Percentiles rank a stretch among this genome's conserved stretches.
Conservation (phyloP, 1,284 basidiomycete genomes). For the Ganoderma sp. region DNA sequence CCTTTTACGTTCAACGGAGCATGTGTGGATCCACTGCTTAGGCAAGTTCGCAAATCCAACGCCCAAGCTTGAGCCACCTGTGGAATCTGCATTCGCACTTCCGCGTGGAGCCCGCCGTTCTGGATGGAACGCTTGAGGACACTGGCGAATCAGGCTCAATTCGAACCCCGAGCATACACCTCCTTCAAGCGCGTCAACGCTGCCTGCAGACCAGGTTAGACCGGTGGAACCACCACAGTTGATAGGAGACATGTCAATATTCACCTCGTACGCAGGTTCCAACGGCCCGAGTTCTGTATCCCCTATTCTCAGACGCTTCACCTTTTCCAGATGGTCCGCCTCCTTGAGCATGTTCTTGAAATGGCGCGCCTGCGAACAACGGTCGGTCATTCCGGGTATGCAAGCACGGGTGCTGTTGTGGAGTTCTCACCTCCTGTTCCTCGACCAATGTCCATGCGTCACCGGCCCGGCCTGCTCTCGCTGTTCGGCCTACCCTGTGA, state of each 20-base stretch:
- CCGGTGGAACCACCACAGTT: neutral
- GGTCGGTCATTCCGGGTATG: neutral
- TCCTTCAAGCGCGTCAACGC: conserved; percentile 47
- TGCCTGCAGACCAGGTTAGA: conserved; percentile 34
- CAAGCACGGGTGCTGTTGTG: no score
- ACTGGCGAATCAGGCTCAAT: conserved; percentile 6
- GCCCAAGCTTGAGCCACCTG: neutral
- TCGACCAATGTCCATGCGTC: conserved; percentile 96
- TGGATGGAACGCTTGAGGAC: neutral
- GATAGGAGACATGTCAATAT: conserved; percentile 26
- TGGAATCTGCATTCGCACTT: neutral
- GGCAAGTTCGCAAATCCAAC: neutral
- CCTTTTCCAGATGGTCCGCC: conserved; percentile 74
- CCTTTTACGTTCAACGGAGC: neutral
- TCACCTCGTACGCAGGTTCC: conserved; percentile 69
- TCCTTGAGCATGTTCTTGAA: conserved; percentile 87
- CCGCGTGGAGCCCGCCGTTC: neutral
- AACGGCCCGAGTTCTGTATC: conserved; percentile 68
- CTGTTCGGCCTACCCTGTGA: conserved; percentile 94
- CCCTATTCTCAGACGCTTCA: conserved; percentile 75
- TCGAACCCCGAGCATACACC: conserved; percentile 39
- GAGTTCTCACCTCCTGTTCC: conserved; percentile 80
- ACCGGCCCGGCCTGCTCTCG: conserved; percentile 86
- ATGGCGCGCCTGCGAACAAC: conserved; percentile 69
- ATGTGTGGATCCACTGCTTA: neutral